These are phyloP conservation scores for Chloropicon primus DNA, from an alignment of 139 green algal species.

Conservation along the genomic window DNA sequence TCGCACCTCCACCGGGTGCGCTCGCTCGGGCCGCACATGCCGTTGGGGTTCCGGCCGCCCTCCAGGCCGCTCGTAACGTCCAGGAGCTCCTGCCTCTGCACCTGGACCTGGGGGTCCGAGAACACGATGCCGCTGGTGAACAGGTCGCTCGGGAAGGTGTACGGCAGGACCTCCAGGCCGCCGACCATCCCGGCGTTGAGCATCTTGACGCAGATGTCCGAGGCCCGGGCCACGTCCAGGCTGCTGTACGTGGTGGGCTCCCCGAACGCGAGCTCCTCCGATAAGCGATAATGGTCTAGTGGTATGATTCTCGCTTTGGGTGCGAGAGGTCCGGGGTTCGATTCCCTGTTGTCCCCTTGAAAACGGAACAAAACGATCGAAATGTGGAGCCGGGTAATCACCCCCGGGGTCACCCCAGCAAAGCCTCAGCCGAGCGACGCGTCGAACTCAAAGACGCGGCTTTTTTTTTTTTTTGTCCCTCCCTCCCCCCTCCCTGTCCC, in stretches of 20 bases:
- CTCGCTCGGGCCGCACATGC: background rate
- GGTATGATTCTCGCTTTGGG: too few relatives aligned
- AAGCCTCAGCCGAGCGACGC: too few relatives aligned
- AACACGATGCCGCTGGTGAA: background rate
- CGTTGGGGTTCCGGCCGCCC: background rate
- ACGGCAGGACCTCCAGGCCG: background rate
- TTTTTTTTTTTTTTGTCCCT: too few relatives aligned
- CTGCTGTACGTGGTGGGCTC: background rate
- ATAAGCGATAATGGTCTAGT: too few relatives aligned
- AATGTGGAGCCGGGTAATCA: too few relatives aligned
- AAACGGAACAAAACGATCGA: too few relatives aligned
- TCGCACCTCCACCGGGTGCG: background rate
- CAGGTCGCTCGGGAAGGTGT: background rate
- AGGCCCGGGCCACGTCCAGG: background rate
- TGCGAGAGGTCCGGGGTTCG: too few relatives aligned
- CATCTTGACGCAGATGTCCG: background rate
- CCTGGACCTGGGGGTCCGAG: background rate
- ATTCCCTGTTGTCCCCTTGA: too few relatives aligned
- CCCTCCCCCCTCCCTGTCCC: too few relatives aligned
- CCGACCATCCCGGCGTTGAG: background rate
- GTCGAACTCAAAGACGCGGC: too few relatives aligned
- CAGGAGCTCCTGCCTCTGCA: background rate
- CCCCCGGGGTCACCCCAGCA: too few relatives aligned
- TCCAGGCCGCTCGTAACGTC: background rate
- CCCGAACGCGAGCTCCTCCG: background rate